Evolutionary conservation across 345 rosid genomes (phyloP).

Genomic region (Lepidium africanum): DNA sequence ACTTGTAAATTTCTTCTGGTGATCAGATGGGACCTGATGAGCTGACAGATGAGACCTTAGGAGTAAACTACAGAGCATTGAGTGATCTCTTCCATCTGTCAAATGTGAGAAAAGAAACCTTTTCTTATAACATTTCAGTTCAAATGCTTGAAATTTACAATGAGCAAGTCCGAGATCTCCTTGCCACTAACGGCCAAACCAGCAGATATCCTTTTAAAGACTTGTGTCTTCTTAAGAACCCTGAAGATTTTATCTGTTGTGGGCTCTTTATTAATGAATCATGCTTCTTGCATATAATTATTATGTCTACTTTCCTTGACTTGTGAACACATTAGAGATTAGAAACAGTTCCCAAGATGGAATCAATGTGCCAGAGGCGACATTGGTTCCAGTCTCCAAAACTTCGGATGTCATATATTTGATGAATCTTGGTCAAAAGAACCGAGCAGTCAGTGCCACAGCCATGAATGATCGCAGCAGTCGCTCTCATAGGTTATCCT

Average conservation of each 20-base stretch:
- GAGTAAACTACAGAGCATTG: slow-evolving; percentile 94
- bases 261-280: not conserved
- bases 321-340: slow-evolving; percentile 70
- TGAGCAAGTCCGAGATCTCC: slow-evolving; percentile 97
- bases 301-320: slow-evolving; percentile 33
- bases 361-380: slow-evolving; percentile 90
- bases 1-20: not conserved
- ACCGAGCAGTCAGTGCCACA: slow-evolving; percentile 80
- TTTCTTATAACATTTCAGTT: slow-evolving; percentile 61
- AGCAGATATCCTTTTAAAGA: slow-evolving; percentile 60
- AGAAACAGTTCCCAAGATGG: slow-evolving; percentile 85
- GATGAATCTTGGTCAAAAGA: slow-evolving; percentile 87
- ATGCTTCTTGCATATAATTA: not conserved
- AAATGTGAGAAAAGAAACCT: slow-evolving; percentile 53
- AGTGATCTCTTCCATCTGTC: slow-evolving; percentile 71
- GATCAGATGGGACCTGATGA: slow-evolving; percentile 81
- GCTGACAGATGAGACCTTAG: slow-evolving; percentile 68
- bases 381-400: slow-evolving; percentile 65
- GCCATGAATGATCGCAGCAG: slow-evolving; percentile 95
- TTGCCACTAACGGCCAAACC: slow-evolving; percentile 57
- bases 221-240: not conserved
- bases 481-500: slow-evolving; percentile 81
- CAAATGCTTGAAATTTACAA: slow-evolving; percentile 98
- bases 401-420: slow-evolving; percentile 72
- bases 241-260: not conserved